phyloP scores from a whole-genome alignment of 225 moss, liverwort and hornwort species.

The Anthoceros angustus region DNA sequence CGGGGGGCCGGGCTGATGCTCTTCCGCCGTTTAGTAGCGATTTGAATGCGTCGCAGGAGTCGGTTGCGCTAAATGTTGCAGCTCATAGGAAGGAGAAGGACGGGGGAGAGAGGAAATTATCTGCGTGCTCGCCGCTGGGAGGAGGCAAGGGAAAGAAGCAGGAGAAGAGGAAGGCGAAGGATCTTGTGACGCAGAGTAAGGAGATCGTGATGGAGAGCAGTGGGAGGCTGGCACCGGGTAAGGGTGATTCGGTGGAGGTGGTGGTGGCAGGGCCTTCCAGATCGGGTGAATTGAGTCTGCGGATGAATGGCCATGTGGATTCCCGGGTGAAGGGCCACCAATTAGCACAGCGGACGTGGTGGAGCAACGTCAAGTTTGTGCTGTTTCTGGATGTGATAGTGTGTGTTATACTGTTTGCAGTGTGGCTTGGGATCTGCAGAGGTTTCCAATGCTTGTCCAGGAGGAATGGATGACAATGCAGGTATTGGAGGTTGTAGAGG shows the following conservation, averaged over 20 bases:
- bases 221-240: slow-evolving; percentile 24
- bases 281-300: slow-evolving; percentile 9
- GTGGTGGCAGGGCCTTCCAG: slow-evolving; percentile 1
- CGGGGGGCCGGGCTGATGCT: no score
- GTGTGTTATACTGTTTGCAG: slow-evolving; percentile 27
- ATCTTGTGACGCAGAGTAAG: slow-evolving; percentile 36
- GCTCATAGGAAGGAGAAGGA: slow-evolving; percentile 29
- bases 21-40: not conserved
- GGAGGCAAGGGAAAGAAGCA: slow-evolving; percentile 13
- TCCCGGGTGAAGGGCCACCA: slow-evolving; percentile 11
- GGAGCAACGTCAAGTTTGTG: slow-evolving; percentile 36
- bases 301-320: slow-evolving; percentile 12
- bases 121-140: slow-evolving; percentile 14
- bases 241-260: slow-evolving; percentile 28
- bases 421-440: slow-evolving; percentile 39
- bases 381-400: slow-evolving; percentile 33
- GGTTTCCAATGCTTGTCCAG: slow-evolving; percentile 21
- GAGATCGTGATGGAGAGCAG: slow-evolving; percentile 33
- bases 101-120: slow-evolving; percentile 18
- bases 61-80: slow-evolving; percentile 24
- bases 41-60: slow-evolving; percentile 11
- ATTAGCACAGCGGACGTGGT: slow-evolving; percentile 27
- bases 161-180: slow-evolving; percentile 31
- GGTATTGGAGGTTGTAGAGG: not conserved
- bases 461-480: slow-evolving; percentile 7